These are phyloP conservation scores for Pichia kudriavzevii DNA, from an alignment of 1,139 yeast species.

Conservation along the genomic window DNA sequence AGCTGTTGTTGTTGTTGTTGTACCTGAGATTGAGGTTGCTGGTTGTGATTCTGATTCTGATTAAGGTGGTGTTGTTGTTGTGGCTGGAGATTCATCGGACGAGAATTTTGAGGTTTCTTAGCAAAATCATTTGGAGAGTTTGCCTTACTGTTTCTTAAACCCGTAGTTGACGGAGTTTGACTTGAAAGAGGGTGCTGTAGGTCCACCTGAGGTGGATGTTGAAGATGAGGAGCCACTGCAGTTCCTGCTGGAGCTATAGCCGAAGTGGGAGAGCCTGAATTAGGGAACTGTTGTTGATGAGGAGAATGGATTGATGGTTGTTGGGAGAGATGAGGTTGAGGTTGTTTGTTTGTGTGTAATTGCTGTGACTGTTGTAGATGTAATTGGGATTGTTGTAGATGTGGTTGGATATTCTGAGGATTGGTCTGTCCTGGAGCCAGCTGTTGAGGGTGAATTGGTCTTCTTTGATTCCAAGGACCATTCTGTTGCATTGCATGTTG, in stretches of 20 bases:
- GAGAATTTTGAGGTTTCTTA: neutral
- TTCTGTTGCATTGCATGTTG: neutral
- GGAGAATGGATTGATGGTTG: neutral
- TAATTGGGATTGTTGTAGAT: too few species aligned
- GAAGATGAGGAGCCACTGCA: neutral
- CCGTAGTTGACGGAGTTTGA: neutral
- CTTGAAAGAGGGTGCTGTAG: neutral
- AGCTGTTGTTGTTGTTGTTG: constrained; percentile 1
- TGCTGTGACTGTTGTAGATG: too few species aligned
- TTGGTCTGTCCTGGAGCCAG: too few species aligned
- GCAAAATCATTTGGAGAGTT: too few species aligned
- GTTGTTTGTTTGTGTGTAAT: constrained; percentile 8
- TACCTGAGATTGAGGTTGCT: neutral
- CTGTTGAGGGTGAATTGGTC: constrained; percentile 1
- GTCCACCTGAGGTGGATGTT: constrained; percentile 13
- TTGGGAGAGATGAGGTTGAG: neutral
- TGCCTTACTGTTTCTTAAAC: neutral
- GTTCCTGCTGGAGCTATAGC: neutral
- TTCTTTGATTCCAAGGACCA: constrained; percentile 8
- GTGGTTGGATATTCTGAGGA: constrained; percentile 9
- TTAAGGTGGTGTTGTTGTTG: neutral
- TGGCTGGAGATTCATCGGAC: neutral
- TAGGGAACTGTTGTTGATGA: neutral
- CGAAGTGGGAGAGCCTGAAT: neutral
- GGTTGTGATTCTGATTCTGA: too few species aligned